Evolutionary conservation across 441 rosid species (phyloP).

Genomic region (Gossypium aridum): DNA sequence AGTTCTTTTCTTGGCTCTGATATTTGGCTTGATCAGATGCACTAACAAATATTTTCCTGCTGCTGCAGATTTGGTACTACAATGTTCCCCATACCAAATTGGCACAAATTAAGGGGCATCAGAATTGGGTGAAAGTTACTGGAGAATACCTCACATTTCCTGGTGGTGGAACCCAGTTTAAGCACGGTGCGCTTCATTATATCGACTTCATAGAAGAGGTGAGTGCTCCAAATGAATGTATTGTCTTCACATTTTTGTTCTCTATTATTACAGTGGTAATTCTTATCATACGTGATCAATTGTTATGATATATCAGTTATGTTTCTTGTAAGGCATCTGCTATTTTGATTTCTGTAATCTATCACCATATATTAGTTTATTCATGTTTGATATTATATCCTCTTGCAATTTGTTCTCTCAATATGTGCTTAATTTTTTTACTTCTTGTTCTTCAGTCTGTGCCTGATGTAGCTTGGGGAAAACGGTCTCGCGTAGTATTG

Average conservation of each 20-base stretch:
- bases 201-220: constrained; percentile 83
- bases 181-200: constrained; percentile 61
- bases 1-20: not conserved
- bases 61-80: constrained; percentile 59
- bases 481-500: constrained; percentile 65
- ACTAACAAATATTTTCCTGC: constrained; percentile 18
- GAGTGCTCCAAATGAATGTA: constrained; percentile 14
- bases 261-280: not conserved
- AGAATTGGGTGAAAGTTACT: constrained; percentile 66
- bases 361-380: not conserved
- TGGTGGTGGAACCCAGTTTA: constrained; percentile 79
- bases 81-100: constrained; percentile 72
- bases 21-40: constrained; percentile 5
- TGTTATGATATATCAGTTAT: not conserved
- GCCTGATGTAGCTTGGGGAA: constrained; percentile 88
- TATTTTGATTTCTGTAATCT: no score
- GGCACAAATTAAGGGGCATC: constrained; percentile 61
- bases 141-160: constrained; percentile 65
- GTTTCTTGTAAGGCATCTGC: not conserved
- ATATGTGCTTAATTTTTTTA: not conserved
- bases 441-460: constrained; percentile 49
- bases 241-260: not conserved
- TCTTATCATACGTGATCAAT: not conserved
- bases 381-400: not conserved
- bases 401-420: not conserved